Evolutionary conservation across 768 basidiomycete genomes (phyloP).

Genomic region (Neoboletus magnificus): DNA sequence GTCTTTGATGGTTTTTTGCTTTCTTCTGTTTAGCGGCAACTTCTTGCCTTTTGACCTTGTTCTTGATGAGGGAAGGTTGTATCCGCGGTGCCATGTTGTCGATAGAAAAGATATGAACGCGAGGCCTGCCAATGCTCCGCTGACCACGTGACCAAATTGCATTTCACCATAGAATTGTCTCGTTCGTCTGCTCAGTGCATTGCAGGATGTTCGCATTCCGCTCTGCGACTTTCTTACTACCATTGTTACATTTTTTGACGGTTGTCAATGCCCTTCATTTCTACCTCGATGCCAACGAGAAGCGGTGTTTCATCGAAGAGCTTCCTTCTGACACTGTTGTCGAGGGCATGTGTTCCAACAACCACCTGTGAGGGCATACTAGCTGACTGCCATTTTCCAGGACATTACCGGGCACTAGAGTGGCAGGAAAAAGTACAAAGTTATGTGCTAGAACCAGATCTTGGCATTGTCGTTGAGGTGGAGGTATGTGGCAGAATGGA

Average conservation of each 20-base stretch:
- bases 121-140: not conserved
- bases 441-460: slow-evolving; percentile 68
- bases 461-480: slow-evolving; percentile 90
- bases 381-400: slow-evolving; percentile 38
- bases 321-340: slow-evolving; percentile 93
- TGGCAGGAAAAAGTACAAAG: slow-evolving; percentile 73
- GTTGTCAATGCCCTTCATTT: slow-evolving; percentile 83
- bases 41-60: slow-evolving; percentile 86
- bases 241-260: slow-evolving; percentile 41
- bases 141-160: slow-evolving; percentile 17
- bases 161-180: not conserved
- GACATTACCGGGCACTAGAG: slow-evolving; percentile 89
- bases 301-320: slow-evolving; percentile 95
- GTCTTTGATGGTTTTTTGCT: slow-evolving; percentile 74
- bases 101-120: not conserved
- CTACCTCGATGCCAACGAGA: slow-evolving; percentile 92
- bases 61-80: slow-evolving; percentile 70
- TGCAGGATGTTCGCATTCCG: slow-evolving; percentile 27
- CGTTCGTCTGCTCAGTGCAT: not conserved
- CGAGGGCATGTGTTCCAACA: slow-evolving; percentile 57
- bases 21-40: slow-evolving; percentile 69
- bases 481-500: slow-evolving; percentile 52
- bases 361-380: not conserved
- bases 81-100: slow-evolving; percentile 55
- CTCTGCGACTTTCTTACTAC: slow-evolving; percentile 27